A percentile compares a stretch with the other conserved stretches of the same genome.
Evolutionary conservation across 2,329 filamentous ascomycete genomes (phyloP).

Genomic region (Aureobasidium sp.): DNA sequence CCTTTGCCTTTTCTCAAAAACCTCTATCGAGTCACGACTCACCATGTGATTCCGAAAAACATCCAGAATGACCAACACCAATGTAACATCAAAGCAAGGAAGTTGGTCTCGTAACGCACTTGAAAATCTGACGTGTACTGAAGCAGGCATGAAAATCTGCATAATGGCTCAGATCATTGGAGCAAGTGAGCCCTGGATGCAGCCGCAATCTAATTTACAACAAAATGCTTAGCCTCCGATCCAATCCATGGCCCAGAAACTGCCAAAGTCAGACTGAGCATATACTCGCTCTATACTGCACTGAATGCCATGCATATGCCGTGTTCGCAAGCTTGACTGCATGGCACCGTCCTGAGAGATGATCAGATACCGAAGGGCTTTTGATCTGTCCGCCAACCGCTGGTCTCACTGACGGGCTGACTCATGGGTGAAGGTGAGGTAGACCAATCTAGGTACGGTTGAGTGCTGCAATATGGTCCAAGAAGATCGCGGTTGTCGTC

Average conservation of each 20-base stretch:
- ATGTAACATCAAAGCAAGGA: neutral
- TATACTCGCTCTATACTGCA: neutral
- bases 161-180: neutral
- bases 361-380: neutral
- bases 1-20: neutral
- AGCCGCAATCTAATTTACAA: neutral
- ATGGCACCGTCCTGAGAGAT: neutral
- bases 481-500: neutral
- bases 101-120: neutral
- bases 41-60: neutral
- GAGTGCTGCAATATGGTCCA: neutral
- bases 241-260: neutral
- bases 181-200: neutral
- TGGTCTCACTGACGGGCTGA: neutral
- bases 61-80: neutral
- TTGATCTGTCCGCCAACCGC: neutral
- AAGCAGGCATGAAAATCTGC: too few species aligned
- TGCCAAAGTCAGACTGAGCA: neutral
- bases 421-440: neutral
- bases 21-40: neutral
- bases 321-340: neutral
- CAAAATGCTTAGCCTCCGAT: neutral
- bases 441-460: slow-evolving; percentile 1
- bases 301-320: neutral
- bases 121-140: neutral